Base-by-base conservation (phyloP, 2,329 filamentous ascomycete species). In the Akanthomyces dipterigenus region DNA sequence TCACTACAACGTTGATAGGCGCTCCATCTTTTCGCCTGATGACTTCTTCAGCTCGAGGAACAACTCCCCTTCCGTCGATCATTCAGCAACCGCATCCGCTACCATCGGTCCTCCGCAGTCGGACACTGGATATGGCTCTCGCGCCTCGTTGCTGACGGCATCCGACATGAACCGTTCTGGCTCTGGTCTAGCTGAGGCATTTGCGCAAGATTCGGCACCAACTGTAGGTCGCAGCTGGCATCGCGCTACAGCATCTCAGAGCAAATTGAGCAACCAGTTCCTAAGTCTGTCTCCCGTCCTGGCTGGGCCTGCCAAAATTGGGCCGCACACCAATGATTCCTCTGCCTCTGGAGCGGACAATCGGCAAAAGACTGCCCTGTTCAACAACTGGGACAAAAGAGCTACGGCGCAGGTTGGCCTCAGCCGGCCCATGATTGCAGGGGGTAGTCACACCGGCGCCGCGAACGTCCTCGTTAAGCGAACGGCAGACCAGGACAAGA, bases 331-430 rank as follows among this genome's bases (percentile, higher is more conserved):
- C 24, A 68, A 70, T 34, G 74, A 75, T 9, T 70, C 67, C 20
- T 65, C 67, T 62, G 57, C 69, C 45, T 49, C 67, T 46, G 63
- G 66, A n/a, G 20, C 24, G 12, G 79, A 82, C 40, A 72, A 75
- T 0, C 84, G 85, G 7, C 88, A 91, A 63, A 79, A 85, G 46
- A 5, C 49, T 38, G 80, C 81, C 65, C 65, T 83, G 3, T 86
- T 88, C 57, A 77, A 78, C 24, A 84, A 78, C 57, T 75, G 79
- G 11, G 86, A 90, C 69, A 86, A 88, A 65, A 86, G 88, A 63
- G 82, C 82, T 2, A 81, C 81, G 45, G 79, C 89, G 1, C 85
- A 83, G 64, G 79, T 91, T 2, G 84, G 83, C 4, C 67, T 91
- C 28, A 89, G 82, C 70, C 84, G 80, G 4, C 80, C 85, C 1